Evolutionary conservation across 169 alveolate species (phyloP).

Genomic region (Cryptosporidium meleagridis): DNA sequence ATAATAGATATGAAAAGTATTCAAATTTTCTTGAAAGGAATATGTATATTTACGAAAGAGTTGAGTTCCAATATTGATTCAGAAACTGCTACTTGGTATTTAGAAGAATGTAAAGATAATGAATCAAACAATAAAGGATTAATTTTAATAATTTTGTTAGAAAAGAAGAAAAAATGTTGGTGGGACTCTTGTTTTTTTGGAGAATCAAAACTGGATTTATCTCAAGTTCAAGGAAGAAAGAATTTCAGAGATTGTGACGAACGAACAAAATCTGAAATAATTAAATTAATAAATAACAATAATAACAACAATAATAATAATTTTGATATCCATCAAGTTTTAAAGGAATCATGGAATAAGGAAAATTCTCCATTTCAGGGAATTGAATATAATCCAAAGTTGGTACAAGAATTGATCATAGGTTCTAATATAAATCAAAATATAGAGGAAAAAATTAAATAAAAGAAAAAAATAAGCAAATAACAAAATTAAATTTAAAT

Average conservation of each 20-base stretch:
- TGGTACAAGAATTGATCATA: background rate
- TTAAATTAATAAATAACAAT: background rate
- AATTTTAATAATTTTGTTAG: background rate
- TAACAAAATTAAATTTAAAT: too few species aligned
- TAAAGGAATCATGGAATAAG: slow-evolving; percentile 51
- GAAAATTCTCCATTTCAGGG: slow-evolving; percentile 72
- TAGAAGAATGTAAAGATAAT: background rate
- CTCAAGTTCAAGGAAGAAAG: slow-evolving; percentile 17
- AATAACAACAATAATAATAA: background rate
- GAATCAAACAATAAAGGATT: background rate
- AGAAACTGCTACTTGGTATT: slow-evolving; percentile 47
- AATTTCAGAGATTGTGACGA: slow-evolving; percentile 45
- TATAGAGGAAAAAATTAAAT: background rate
- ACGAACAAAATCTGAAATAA: slow-evolving; percentile 20
- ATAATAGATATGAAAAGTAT: slow-evolving; percentile 3
- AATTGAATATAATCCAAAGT: slow-evolving; percentile 27
- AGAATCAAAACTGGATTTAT: slow-evolving; percentile 2
- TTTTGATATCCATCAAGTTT: background rate
- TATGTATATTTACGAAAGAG: background rate
- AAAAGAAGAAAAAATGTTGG: slow-evolving; percentile 30
- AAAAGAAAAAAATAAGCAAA: background rate
- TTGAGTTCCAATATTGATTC: background rate
- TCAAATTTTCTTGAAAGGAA: background rate
- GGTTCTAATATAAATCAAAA: background rate
- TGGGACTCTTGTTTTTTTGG: slow-evolving; percentile 42